A percentile compares a stretch with the other conserved stretches of the same genome.
Evolutionary conservation across 352 stramenopile genomes (phyloP).

Genomic region (Globisporangium cederbergense): DNA sequence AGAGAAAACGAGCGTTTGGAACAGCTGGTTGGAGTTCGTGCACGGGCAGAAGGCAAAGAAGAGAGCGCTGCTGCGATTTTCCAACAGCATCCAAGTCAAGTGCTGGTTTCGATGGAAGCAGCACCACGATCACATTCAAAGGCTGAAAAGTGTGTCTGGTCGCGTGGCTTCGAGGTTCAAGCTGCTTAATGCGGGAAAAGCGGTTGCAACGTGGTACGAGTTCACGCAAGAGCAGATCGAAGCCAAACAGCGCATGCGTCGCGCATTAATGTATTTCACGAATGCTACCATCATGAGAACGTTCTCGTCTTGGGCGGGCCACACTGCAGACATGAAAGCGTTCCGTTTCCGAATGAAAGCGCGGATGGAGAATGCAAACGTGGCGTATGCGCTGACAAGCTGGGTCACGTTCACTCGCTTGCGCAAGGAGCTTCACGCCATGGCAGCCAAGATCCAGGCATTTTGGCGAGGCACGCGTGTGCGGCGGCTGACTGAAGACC

Average conservation of each 20-base stretch:
- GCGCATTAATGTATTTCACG: slow-evolving; percentile 62
- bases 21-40: slow-evolving; percentile 58
- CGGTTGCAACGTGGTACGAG: slow-evolving; percentile 66
- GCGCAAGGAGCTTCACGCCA: slow-evolving; percentile 27
- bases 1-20: slow-evolving; percentile 51
- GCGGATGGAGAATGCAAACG: slow-evolving; percentile 46
- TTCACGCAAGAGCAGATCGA: slow-evolving; percentile 54
- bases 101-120: slow-evolving; percentile 62
- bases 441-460: slow-evolving; percentile 44
- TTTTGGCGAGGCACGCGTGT: slow-evolving; percentile 56
- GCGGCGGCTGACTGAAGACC: slow-evolving; percentile 50
- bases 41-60: slow-evolving; percentile 47
- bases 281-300: slow-evolving; percentile 53
- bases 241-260: slow-evolving; percentile 38
- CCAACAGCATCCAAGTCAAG: slow-evolving; percentile 52
- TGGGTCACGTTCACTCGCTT: slow-evolving; percentile 44
- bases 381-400: slow-evolving; percentile 44
- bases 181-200: slow-evolving; percentile 34
- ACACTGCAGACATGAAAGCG: slow-evolving; percentile 34
- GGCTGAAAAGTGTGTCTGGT: slow-evolving; percentile 36
- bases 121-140: slow-evolving; percentile 34
- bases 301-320: slow-evolving; percentile 48
- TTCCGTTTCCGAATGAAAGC: slow-evolving; percentile 42
- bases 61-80: slow-evolving; percentile 57
- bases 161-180: slow-evolving; percentile 41